Percentiles rank a stretch among this genome's conserved stretches.
Conservation (phyloP, 768 basidiomycete species). For the Trametes sanguinea region DNA sequence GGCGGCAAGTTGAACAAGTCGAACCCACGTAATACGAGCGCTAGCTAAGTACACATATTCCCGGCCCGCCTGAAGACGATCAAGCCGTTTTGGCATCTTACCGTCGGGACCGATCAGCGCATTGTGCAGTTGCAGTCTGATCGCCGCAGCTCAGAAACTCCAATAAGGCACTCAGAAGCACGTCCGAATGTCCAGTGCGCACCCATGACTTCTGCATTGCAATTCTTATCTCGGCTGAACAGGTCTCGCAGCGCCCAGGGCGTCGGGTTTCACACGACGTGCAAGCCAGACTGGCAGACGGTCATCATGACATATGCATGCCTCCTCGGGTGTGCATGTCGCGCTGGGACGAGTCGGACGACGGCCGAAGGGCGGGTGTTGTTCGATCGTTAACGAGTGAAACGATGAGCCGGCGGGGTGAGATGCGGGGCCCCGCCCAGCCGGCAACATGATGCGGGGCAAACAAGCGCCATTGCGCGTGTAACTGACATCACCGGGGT, state of each 20-base stretch:
- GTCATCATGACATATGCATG: too few relatives aligned
- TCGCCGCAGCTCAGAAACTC: not conserved
- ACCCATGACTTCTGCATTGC: not conserved
- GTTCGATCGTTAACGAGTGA: not conserved
- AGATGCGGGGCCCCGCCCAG: not conserved
- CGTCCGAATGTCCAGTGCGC: not conserved
- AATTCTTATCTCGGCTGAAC: not conserved
- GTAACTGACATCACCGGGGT: constrained; percentile 8
- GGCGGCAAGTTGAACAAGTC: too few relatives aligned
- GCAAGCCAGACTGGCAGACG: too few relatives aligned
- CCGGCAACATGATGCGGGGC: not conserved
- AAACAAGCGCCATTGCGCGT: constrained; percentile 2
- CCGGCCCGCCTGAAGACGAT: too few relatives aligned
- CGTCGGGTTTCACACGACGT: not conserved
- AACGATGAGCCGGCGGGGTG: constrained; percentile 7
- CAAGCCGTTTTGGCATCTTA: not conserved
- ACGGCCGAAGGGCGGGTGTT: not conserved
- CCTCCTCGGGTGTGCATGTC: too few relatives aligned
- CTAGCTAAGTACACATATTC: too few relatives aligned
- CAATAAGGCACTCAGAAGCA: not conserved
- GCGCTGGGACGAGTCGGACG: too few relatives aligned
- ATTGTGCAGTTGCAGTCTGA: not conserved
- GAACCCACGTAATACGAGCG: too few relatives aligned
- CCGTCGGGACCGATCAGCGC: constrained; percentile 2
- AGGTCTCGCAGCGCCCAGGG: not conserved